A percentile compares a stretch with the other conserved stretches of the same genome.
Evolutionary conservation across 2,329 filamentous ascomycete species (phyloP).

Genomic region (Nemania diffusa): DNA sequence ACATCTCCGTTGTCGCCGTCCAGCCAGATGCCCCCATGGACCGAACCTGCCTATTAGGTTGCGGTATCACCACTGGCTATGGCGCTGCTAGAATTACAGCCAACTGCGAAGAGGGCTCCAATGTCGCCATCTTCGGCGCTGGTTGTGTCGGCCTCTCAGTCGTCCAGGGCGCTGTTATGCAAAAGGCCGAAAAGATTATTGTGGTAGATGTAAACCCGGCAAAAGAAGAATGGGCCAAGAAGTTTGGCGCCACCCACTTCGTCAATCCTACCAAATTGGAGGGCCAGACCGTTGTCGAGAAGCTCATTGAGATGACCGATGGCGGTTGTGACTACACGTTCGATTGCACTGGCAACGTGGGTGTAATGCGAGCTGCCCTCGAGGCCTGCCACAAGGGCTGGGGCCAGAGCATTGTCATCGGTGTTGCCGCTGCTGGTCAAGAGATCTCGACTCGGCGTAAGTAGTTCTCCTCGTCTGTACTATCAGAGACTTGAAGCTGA

Average conservation of each 20-base stretch:
- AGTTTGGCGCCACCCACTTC: constrained; percentile 97
- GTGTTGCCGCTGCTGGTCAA: constrained; percentile 94
- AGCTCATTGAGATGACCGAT: constrained; percentile 96
- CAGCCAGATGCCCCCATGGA: constrained; percentile 93
- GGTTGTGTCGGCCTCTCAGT: constrained; percentile 96
- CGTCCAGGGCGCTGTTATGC: constrained; percentile 90
- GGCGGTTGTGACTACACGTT: constrained; percentile 99
- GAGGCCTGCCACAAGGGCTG: constrained; percentile 99
- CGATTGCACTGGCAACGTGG: constrained; percentile 97
- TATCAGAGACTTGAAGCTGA: constrained; percentile 29
- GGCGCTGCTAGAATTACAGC: constrained; percentile 95
- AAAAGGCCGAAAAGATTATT: constrained; percentile 82
- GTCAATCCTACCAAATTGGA: constrained; percentile 88
- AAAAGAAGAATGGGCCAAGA: constrained; percentile 92
- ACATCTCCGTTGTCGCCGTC: constrained; percentile 97
- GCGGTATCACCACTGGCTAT: constrained; percentile 98
- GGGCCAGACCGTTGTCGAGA: constrained; percentile 85
- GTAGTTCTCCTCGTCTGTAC: constrained; percentile 48
- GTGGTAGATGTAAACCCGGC: constrained; percentile 80
- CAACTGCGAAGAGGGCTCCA: constrained; percentile 88
- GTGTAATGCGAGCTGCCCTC: constrained; percentile 90
- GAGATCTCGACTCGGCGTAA: constrained; percentile 93
- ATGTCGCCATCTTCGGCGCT: constrained; percentile 91
- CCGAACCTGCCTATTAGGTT: constrained; percentile 93
- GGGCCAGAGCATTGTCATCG: constrained; percentile 98